Percentiles rank a stretch among this genome's conserved stretches.
Conservation (phyloP, 148 eudicot genomes). For the Pharnaceum exiguum region DNA sequence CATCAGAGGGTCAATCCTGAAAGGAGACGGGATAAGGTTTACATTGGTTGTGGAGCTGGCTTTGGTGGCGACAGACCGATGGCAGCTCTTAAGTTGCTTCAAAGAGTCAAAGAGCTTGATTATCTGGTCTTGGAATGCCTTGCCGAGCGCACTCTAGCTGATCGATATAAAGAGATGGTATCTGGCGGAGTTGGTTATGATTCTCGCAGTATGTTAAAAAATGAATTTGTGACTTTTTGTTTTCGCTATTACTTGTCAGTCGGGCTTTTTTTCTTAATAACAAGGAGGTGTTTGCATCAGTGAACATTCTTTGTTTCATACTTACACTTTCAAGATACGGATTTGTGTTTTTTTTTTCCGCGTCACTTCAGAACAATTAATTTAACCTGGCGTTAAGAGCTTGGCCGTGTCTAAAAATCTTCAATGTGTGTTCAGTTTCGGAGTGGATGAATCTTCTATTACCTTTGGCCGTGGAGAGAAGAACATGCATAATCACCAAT, state of each 20-base stretch:
- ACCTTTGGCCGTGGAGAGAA: slow-evolving; percentile 83
- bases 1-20: slow-evolving; percentile 60
- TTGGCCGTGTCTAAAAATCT: background rate
- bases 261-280: no score
- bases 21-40: slow-evolving; percentile 69
- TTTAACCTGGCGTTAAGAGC: no score
- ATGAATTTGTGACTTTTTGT: slow-evolving; percentile 1
- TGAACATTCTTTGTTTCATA: no score
- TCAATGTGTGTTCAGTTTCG: slow-evolving; percentile 46
- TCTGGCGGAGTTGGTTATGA: slow-evolving; percentile 86
- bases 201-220: slow-evolving; percentile 67
- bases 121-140: slow-evolving; percentile 94
- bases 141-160: slow-evolving; percentile 95
- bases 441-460: slow-evolving; percentile 96
- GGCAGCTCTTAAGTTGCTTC: slow-evolving; percentile 89
- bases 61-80: slow-evolving; percentile 90
- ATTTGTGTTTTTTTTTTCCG: no score
- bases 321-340: no score
- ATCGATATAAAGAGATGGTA: slow-evolving; percentile 55
- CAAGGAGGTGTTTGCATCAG: no score
- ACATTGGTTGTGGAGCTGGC: slow-evolving; percentile 97
- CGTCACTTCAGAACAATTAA: no score
- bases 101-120: slow-evolving; percentile 70
- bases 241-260: background rate
- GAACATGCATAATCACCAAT: slow-evolving; percentile 88